Evolutionary conservation across 2,329 filamentous ascomycete species (phyloP), one percentile per base, ranked within the genome.

Genomic region (Aplosporella prunicola): DNA sequence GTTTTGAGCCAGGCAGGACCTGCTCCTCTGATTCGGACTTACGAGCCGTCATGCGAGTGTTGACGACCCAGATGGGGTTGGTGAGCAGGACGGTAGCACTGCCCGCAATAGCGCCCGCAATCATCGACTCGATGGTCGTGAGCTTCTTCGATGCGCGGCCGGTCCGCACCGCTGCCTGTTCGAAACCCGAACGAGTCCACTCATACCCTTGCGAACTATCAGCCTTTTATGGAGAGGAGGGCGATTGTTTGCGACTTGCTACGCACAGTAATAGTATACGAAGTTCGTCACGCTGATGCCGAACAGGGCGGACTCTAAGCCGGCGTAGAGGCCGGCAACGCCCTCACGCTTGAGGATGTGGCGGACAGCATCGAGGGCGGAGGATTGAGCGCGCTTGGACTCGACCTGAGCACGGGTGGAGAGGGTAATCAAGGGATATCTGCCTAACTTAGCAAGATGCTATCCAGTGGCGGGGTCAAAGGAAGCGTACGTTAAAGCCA

Each of bases 241-340:
- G n/a, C n/a, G n/a, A n/a, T n/a, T n/a, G n/a, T n/a, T n/a, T n/a
- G n/a, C n/a, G 29, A 39, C 36, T 28, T 33, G 30, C 25, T 24
- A 39, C 36, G 29, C 18, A 39, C 85, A 98, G 72, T 96, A 98
- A 68, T 98, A 98, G 72, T 98, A 98, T 32, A 98, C 89, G 59
- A 98, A 98, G 70, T 98, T 98, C 52, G 91, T 98, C 50, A 98
- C 80, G 62, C 83, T 91, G 68, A 98, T 96, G 60, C 91, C 91
- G 62, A 98, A 95, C 30, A 98, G 72, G 35, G 91, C 91, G 45
- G 84, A 93, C 61, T 93, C 86, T 42, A 98, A 76, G 27, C 91
- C 91, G 5, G 91, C 80, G 60, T 96, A 98, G 23, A 98, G 77
- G 20, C 91, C 91, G 2, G 76, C 68, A 40, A 95, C 67, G 51